Percentiles rank a stretch among this genome's conserved stretches.
Conservation (phyloP, 208 protist genomes). For the Polymyxa betae region DNA sequence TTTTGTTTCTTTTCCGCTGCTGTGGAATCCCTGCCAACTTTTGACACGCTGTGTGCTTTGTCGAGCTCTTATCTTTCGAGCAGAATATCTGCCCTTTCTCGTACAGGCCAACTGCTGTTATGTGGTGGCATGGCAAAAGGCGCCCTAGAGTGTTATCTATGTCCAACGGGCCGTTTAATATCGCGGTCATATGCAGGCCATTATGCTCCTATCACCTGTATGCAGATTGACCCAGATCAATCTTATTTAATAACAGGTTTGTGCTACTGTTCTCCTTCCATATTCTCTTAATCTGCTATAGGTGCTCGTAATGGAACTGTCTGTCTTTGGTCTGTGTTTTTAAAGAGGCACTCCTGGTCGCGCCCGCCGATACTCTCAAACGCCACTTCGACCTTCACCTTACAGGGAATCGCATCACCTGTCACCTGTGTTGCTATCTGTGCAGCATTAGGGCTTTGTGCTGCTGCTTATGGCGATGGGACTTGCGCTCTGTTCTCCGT, state of each 20-base stretch:
- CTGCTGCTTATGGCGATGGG: background rate
- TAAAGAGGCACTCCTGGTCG: background rate
- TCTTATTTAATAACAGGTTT: background rate
- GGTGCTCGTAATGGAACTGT: background rate
- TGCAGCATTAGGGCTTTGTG: background rate
- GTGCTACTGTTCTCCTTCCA: background rate
- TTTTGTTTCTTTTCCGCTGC: too few species aligned
- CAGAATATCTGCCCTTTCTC: background rate
- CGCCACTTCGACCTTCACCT: background rate
- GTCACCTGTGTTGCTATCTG: constrained; percentile 9
- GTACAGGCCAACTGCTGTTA: constrained; percentile 21
- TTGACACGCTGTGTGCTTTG: background rate
- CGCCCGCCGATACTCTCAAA: background rate
- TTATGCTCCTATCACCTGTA: constrained; percentile 22
- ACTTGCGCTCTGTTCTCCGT: constrained; percentile 21
- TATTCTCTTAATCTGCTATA: background rate
- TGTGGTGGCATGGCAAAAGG: constrained; percentile 14
- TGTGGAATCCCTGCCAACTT: too few species aligned
- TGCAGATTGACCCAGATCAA: constrained; percentile 18
- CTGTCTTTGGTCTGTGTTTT: constrained; percentile 37
- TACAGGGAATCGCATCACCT: background rate
- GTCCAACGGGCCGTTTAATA: constrained; percentile 8
- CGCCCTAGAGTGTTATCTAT: constrained; percentile 17
- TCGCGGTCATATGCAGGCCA: constrained; percentile 30
- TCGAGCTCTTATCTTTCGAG: background rate